These are phyloP conservation scores for Botrytis hyacinthi DNA, from an alignment of 2,329 filamentous ascomycete genomes.

Conservation along the genomic window DNA sequence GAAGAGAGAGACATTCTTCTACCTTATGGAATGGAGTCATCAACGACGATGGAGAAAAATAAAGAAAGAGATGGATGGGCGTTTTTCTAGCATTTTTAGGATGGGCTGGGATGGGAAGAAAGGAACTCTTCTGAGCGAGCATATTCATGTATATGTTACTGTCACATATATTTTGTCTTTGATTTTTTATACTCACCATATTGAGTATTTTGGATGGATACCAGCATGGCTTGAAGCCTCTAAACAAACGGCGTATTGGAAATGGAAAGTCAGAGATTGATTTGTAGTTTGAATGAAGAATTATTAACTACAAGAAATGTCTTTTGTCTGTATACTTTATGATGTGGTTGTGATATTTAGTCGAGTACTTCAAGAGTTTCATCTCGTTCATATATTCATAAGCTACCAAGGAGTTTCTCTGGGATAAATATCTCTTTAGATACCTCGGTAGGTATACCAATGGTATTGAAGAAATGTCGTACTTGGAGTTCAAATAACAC, in stretches of 20 bases:
- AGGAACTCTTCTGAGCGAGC: not conserved
- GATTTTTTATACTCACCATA: not conserved
- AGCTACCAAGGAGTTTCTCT: not conserved
- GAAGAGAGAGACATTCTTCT: not conserved
- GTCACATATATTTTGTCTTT: not conserved
- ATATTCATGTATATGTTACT: constrained; percentile 6
- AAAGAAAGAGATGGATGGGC: not conserved
- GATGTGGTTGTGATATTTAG: not conserved
- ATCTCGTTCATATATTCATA: not conserved
- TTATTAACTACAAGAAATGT: not conserved
- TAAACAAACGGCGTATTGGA: not conserved
- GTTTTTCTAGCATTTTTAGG: constrained; percentile 4
- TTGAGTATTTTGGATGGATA: constrained; percentile 14
- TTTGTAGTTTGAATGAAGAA: not conserved
- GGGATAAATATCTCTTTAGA: not conserved
- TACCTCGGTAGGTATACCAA: not conserved
- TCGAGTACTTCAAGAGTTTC: not conserved
- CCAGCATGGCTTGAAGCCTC: constrained; percentile 6
- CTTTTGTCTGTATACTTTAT: not conserved
- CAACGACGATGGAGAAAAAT: not conserved
- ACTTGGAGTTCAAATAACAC: not conserved
- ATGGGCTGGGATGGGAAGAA: not conserved
- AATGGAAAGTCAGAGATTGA: not conserved
- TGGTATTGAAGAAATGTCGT: not conserved
- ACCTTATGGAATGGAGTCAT: too few relatives aligned